Percentiles rank a stretch among this genome's conserved stretches.
phyloP scores from a whole-genome alignment of 805 yeast species.

The Zygosaccharomyces pseudorouxii region DNA sequence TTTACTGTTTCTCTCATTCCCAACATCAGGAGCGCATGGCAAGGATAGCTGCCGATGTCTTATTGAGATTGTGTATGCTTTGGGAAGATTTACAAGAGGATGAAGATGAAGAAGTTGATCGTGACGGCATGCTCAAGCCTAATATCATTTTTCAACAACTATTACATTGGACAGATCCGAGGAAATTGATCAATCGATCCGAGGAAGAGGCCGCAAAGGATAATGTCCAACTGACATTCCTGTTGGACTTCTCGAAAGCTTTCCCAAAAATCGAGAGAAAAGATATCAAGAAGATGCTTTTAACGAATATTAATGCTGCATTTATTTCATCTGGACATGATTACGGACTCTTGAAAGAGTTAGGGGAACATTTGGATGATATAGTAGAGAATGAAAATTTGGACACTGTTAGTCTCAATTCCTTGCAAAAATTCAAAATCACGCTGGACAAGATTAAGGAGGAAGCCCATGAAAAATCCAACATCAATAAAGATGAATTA shows the following conservation, averaged over 20 bases:
- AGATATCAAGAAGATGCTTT: slow-evolving; percentile 50
- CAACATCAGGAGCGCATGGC: slow-evolving; percentile 66
- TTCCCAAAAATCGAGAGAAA: slow-evolving; percentile 45
- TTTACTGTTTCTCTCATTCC: slow-evolving; percentile 71
- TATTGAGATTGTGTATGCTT: slow-evolving; percentile 50
- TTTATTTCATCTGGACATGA: slow-evolving; percentile 36
- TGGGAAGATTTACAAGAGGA: slow-evolving; percentile 38
- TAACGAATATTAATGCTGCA: slow-evolving; percentile 48
- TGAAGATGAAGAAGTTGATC: slow-evolving; percentile 26
- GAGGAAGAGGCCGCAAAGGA: slow-evolving; percentile 41
- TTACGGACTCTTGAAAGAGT: slow-evolving; percentile 24
- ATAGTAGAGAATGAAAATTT: slow-evolving; percentile 30
- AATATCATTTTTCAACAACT: slow-evolving; percentile 62
- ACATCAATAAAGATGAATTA: slow-evolving; percentile 1
- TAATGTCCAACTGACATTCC: slow-evolving; percentile 52
- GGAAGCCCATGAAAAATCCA: slow-evolving; percentile 12
- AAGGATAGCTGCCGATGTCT: slow-evolving; percentile 60
- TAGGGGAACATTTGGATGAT: slow-evolving; percentile 29
- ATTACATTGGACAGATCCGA: slow-evolving; percentile 82
- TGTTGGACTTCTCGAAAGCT: slow-evolving; percentile 48
- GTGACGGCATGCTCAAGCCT: slow-evolving; percentile 38
- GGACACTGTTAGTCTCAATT: slow-evolving; percentile 36
- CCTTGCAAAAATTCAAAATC: slow-evolving; percentile 31
- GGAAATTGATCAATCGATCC: slow-evolving; percentile 48
- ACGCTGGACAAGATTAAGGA: slow-evolving; percentile 11